Conservation (phyloP, 75 land plant species). For the Sequoiadendron giganteum region DNA sequence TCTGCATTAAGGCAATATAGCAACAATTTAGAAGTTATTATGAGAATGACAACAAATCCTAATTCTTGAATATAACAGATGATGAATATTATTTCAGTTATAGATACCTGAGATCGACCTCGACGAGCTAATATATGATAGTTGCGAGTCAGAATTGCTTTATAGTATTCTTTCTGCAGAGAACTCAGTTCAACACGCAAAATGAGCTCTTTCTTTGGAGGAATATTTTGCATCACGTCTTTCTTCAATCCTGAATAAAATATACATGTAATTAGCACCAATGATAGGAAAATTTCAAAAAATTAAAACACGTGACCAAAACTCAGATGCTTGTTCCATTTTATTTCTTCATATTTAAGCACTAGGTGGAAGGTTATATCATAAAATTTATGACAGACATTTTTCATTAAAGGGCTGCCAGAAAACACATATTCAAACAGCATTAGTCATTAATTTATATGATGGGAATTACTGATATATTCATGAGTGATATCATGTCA, state of each 20-base stretch:
- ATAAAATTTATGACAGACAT: not conserved
- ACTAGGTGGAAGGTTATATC: not conserved
- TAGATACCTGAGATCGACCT: slow-evolving; percentile 81
- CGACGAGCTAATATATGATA: slow-evolving; percentile 72
- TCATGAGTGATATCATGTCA: not conserved
- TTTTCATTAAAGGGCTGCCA: not conserved
- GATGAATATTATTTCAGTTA: not conserved
- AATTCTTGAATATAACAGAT: not conserved
- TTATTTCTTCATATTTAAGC: not conserved
- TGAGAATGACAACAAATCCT: not conserved
- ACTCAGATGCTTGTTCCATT: not conserved
- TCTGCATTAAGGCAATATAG: slow-evolving; percentile 35
- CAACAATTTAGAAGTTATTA: slow-evolving; percentile 70
- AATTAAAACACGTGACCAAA: not conserved
- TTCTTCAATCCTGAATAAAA: slow-evolving; percentile 62
- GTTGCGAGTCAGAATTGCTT: slow-evolving; percentile 87
- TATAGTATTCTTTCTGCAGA: slow-evolving; percentile 92
- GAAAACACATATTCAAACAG: not conserved
- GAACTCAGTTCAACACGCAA: slow-evolving; percentile 83
- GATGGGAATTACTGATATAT: not conserved
- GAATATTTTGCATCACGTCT: slow-evolving; percentile 91
- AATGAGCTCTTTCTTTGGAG: slow-evolving; percentile 95
- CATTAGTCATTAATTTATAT: not conserved
- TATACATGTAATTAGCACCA: not conserved
- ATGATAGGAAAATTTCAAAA: not conserved